These are phyloP conservation scores for Metroxylon sagu DNA, from an alignment of 176 grass and related monocot genomes.

Conservation along the genomic window DNA sequence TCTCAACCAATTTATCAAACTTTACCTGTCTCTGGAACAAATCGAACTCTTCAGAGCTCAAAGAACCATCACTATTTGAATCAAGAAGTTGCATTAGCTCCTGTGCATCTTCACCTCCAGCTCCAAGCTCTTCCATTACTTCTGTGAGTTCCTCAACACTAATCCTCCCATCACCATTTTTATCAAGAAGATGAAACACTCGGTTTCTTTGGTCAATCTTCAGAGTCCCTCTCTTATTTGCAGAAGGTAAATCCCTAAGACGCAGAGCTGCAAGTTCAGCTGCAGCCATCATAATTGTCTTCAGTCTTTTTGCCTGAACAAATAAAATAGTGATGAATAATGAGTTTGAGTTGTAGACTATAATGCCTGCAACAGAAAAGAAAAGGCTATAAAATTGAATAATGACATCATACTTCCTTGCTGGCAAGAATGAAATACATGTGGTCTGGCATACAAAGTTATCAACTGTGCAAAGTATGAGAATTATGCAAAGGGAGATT, in stretches of 20 bases:
- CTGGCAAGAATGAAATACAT: no score
- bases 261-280: constrained; percentile 77
- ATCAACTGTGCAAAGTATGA: no score
- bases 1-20: background rate
- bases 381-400: no score
- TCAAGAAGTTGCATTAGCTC: constrained; percentile 89
- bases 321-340: background rate
- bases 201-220: constrained; percentile 39
- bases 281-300: constrained; percentile 68
- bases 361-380: no score
- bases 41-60: constrained; percentile 88
- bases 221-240: constrained; percentile 16
- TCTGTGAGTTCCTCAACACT: constrained; percentile 90
- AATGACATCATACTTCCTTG: no score
- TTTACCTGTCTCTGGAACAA: constrained; percentile 80
- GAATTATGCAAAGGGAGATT: no score
- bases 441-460: no score
- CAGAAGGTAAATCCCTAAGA: constrained; percentile 55
- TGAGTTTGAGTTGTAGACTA: no score
- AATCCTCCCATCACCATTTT: constrained; percentile 79
- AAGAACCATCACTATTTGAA: constrained; percentile 73
- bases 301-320: constrained; percentile 61
- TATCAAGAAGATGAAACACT: constrained; percentile 62
- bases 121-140: constrained; percentile 88
- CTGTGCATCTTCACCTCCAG: constrained; percentile 54